Conservation (phyloP, 352 stramenopile species). For the Phytophthora sansomeana region DNA sequence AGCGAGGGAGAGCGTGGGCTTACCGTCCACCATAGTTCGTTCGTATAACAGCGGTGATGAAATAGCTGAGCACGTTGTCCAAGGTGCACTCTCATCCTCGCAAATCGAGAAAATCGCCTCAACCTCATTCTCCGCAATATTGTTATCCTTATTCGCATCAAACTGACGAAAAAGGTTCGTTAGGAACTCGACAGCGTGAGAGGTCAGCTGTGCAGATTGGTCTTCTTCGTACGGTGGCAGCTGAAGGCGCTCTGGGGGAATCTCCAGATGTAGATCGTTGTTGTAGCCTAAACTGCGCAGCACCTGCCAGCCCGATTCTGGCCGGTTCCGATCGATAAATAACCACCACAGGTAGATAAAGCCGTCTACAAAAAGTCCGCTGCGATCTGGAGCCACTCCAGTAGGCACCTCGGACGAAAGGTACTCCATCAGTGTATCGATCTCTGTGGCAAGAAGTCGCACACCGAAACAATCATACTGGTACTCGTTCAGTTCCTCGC, state of each 20-base stretch:
- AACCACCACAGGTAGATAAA: slow-evolving; percentile 89
- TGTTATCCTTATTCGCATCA: slow-evolving; percentile 84
- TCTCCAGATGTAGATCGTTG: slow-evolving; percentile 82
- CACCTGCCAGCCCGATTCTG: slow-evolving; percentile 91
- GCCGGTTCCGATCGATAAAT: slow-evolving; percentile 90
- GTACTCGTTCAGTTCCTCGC: slow-evolving; percentile 90
- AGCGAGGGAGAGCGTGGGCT: slow-evolving; percentile 55
- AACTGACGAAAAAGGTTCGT: slow-evolving; percentile 84
- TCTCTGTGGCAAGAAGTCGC: slow-evolving; percentile 78
- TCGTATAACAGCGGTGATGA: slow-evolving; percentile 67
- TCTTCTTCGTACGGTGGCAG: slow-evolving; percentile 69
- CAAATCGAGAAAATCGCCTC: slow-evolving; percentile 88
- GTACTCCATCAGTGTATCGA: slow-evolving; percentile 90
- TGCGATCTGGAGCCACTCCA: slow-evolving; percentile 71
- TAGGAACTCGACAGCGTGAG: slow-evolving; percentile 74
- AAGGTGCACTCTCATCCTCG: slow-evolving; percentile 71
- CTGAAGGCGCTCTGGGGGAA: slow-evolving; percentile 68
- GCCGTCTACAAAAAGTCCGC: slow-evolving; percentile 74
- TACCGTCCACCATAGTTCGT: slow-evolving; percentile 59
- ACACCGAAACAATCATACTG: slow-evolving; percentile 91
- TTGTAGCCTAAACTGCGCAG: slow-evolving; percentile 85
- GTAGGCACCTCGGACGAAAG: slow-evolving; percentile 70
- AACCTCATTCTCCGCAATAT: slow-evolving; percentile 72
- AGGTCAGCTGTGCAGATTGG: slow-evolving; percentile 80
- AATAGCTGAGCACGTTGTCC: slow-evolving; percentile 70